These are phyloP conservation scores for Syzygium grande DNA, from an alignment of 345 rosid genomes.

Conservation along the genomic window DNA sequence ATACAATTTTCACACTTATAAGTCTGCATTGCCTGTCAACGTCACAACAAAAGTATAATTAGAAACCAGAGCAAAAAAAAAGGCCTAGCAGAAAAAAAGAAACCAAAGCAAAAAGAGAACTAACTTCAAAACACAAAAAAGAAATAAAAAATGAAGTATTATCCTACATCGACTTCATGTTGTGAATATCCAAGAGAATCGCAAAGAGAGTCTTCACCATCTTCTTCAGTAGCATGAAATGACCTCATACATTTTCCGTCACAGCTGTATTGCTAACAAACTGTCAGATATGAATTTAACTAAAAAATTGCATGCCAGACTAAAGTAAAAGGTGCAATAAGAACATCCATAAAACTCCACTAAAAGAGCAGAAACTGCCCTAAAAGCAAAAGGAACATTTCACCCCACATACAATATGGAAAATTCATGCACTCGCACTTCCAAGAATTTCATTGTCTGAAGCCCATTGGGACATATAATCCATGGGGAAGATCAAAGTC, in stretches of 20 bases:
- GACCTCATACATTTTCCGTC: slow-evolving; percentile 92
- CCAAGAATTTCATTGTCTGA: not conserved
- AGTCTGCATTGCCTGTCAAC: slow-evolving; percentile 39
- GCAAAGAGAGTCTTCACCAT: slow-evolving; percentile 53
- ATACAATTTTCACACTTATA: slow-evolving; percentile 71
- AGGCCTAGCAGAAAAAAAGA: not conserved
- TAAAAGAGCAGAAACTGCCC: not conserved
- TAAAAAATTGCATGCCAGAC: not conserved
- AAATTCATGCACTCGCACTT: not conserved
- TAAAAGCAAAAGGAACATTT: not conserved
- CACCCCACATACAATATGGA: not conserved
- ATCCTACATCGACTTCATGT: slow-evolving; percentile 56
- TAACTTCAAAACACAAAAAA: not conserved
- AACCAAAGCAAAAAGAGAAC: slow-evolving; percentile 5
- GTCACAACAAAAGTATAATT: not conserved
- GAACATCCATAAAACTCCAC: not conserved
- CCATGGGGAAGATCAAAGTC: not conserved
- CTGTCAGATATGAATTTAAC: not conserved
- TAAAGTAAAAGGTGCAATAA: not conserved
- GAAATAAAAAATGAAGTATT: slow-evolving; percentile 1
- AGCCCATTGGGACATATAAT: not conserved
- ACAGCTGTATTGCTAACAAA: slow-evolving; percentile 24
- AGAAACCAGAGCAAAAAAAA: not conserved
- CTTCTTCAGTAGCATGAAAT: slow-evolving; percentile 66
- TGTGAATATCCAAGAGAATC: slow-evolving; percentile 54